Evolutionary conservation across 805 yeast species (phyloP).

Genomic region (Cyberlindnera lachancei): DNA sequence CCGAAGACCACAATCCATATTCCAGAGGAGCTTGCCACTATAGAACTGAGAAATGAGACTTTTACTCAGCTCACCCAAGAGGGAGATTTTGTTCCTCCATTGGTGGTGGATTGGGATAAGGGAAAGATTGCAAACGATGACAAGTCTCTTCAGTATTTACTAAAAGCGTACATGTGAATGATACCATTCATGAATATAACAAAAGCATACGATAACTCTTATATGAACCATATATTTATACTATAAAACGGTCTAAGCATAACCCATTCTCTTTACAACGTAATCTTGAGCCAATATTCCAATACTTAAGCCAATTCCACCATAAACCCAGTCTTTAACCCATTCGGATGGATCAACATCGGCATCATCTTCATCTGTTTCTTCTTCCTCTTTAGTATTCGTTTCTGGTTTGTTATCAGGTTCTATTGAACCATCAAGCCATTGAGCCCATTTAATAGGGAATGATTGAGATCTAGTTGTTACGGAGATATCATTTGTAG

Average conservation of each 20-base stretch:
- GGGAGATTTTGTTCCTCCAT: constrained; percentile 33
- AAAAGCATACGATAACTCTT: too few relatives aligned
- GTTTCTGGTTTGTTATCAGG: too few relatives aligned
- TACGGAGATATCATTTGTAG: constrained; percentile 66
- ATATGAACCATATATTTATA: too few relatives aligned
- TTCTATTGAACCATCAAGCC: constrained; percentile 49
- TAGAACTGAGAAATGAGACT: constrained; percentile 6
- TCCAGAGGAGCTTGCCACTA: constrained; percentile 6
- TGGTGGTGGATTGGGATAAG: constrained; percentile 59
- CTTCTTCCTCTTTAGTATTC: too few relatives aligned
- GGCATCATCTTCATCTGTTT: constrained; percentile 30
- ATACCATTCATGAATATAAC: too few relatives aligned
- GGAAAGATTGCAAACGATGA: constrained; percentile 44
- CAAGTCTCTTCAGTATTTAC: constrained; percentile 24
- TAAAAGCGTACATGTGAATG: constrained; percentile 11
- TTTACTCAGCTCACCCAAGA: constrained; percentile 12
- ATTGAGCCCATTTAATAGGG: constrained; percentile 86
- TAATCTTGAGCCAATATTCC: constrained; percentile 89
- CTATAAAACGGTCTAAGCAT: constrained; percentile 6
- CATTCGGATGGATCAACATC: constrained; percentile 73
- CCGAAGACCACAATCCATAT: constrained; percentile 3
- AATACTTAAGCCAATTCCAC: constrained; percentile 69
- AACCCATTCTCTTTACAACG: constrained; percentile 77
- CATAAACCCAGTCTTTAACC: constrained; percentile 74
- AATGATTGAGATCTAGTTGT: constrained; percentile 81